Base-by-base conservation (phyloP, 2,329 filamentous ascomycete genomes). In the Dactylellina cionopaga region DNA sequence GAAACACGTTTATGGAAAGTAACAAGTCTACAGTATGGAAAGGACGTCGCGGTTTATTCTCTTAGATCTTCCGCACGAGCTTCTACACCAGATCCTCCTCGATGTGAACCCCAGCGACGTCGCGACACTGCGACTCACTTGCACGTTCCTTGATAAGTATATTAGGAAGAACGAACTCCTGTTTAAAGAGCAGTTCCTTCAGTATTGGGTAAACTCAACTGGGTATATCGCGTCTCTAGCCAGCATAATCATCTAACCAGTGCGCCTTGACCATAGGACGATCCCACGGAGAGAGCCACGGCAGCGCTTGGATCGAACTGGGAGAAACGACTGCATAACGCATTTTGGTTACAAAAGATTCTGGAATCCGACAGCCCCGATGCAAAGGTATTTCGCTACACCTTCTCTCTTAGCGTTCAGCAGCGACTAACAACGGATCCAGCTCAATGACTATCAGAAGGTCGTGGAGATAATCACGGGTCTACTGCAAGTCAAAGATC, bases 141-240 rank as follows among this genome's bases (percentile, higher is more conserved):
- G 86, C 78, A 82, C 80, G 15, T 78, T 77, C 9, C 80, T 92
- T 47, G 80, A 85, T 68, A 79, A 81, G 31, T 86, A 87, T 74
- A 82, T 90, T 56, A 82, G 80, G 51, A 83, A 82, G 43, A 90
- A 92, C 77, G 78, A 80, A 13, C 80, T 85, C 6, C 80, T 92
- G 10, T 89, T 84, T 79, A 88, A 85, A 69, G 83, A 85, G 19
- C 80, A 90, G 5, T 92, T 91, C 78, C 79, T 88, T 2, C 81
- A 81, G 13, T 79, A 80, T 43, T 83, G 88, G 60, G 88, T 90
- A 79, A 76, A 81, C 66, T 69, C 46, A n/a, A 80, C 41, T 83
- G 88, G 60, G 88, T 90, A 79, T 76, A 81, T 68, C 69, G 44
- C 22, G 70, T 56, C 79, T 80, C 22, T 80, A 82, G 1, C 79